phyloP scores from a whole-genome alignment of 805 yeast species.

The Kazachstania psychrophila region DNA sequence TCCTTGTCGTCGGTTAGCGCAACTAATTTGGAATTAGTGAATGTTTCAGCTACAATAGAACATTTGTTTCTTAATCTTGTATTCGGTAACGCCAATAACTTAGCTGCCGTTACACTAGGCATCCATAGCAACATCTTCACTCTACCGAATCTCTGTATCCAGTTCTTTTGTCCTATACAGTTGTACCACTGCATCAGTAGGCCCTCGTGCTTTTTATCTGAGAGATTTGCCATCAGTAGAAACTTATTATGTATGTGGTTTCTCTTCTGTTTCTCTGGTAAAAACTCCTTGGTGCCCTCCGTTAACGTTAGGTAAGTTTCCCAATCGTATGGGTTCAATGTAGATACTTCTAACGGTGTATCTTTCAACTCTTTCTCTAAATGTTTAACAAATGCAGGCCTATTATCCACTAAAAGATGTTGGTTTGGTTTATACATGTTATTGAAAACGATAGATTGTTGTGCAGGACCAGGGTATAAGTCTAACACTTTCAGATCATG shows the following conservation, averaged over 20 bases:
- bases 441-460: slow-evolving; percentile 55
- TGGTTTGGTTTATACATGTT: slow-evolving; percentile 49
- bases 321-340: slow-evolving; percentile 62
- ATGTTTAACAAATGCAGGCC: slow-evolving; percentile 25
- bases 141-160: slow-evolving; percentile 66
- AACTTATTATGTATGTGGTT: slow-evolving; percentile 44
- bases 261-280: slow-evolving; percentile 31
- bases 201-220: slow-evolving; percentile 49
- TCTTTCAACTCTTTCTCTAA: neutral
- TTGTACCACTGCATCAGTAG: slow-evolving; percentile 65
- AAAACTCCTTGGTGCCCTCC: slow-evolving; percentile 36
- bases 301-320: slow-evolving; percentile 43
- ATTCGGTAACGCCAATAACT: slow-evolving; percentile 50
- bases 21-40: slow-evolving; percentile 47
- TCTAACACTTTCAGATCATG: slow-evolving; percentile 46
- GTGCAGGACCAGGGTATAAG: slow-evolving; percentile 49
- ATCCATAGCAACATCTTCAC: slow-evolving; percentile 69
- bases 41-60: slow-evolving; percentile 55
- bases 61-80: slow-evolving; percentile 48
- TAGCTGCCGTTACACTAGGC: slow-evolving; percentile 49
- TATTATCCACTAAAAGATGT: slow-evolving; percentile 55
- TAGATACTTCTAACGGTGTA: slow-evolving; percentile 28
- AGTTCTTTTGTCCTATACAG: slow-evolving; percentile 58
- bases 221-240: slow-evolving; percentile 50
- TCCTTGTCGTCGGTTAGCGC: slow-evolving; percentile 35